Percentiles rank a stretch among this genome's conserved stretches.
These are phyloP conservation scores for Boechera stricta DNA, from an alignment of 345 rosid genomes.

Conservation along the genomic window DNA sequence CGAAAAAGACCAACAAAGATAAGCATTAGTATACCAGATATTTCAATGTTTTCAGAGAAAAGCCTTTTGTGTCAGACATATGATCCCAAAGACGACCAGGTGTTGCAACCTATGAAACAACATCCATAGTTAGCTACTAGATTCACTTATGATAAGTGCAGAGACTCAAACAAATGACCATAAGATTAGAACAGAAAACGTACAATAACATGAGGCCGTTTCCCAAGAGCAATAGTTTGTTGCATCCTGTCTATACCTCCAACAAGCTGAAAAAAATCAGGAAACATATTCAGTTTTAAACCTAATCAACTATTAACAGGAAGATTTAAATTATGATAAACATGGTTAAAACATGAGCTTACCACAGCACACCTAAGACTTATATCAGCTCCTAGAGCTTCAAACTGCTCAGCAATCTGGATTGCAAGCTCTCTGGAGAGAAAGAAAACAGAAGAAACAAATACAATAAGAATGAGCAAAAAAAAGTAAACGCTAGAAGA, in stretches of 20 bases:
- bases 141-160: neutral
- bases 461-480: neutral
- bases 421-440: slow-evolving; percentile 84
- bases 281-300: slow-evolving; percentile 1
- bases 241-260: slow-evolving; percentile 94
- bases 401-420: slow-evolving; percentile 96
- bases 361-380: slow-evolving; percentile 89
- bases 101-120: slow-evolving; percentile 72
- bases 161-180: neutral
- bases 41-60: slow-evolving; percentile 75
- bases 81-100: slow-evolving; percentile 97
- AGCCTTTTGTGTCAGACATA: slow-evolving; percentile 84
- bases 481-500: slow-evolving; percentile 6
- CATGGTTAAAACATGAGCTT: slow-evolving; percentile 38
- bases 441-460: slow-evolving; percentile 9
- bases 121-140: slow-evolving; percentile 1
- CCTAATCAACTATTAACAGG: neutral
- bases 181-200: neutral
- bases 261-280: slow-evolving; percentile 65
- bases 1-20: neutral
- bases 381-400: slow-evolving; percentile 84
- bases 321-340: neutral
- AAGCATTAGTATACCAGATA: slow-evolving; percentile 63
- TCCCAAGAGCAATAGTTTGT: slow-evolving; percentile 75
- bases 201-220: slow-evolving; percentile 81